Conservation (phyloP, 148 eudicot species). For the Bassia scoparia region DNA sequence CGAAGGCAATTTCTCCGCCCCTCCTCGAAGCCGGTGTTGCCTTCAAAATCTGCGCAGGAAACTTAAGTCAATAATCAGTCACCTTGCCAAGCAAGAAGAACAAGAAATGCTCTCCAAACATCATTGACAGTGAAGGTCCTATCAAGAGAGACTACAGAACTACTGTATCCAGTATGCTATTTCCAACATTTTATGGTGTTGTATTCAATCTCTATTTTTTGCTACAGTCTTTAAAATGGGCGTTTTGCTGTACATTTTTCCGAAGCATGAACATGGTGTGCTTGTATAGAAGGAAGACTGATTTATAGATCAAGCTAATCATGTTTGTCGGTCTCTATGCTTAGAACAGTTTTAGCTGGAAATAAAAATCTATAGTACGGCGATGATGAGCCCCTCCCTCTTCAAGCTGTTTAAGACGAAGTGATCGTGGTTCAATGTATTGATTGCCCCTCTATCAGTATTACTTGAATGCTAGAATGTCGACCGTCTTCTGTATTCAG, state of each 20-base stretch:
- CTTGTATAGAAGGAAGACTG: slow-evolving; percentile 21
- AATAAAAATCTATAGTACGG: neutral
- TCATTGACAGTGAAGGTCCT: slow-evolving; percentile 22
- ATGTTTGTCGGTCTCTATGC: slow-evolving; percentile 1
- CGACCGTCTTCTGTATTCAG: no score
- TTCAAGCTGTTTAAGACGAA: no score
- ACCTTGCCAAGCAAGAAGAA: slow-evolving; percentile 22
- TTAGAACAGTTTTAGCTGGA: slow-evolving; percentile 1
- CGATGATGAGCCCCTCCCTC: neutral
- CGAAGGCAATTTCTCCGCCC: slow-evolving; percentile 29
- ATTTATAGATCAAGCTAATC: slow-evolving; percentile 10
- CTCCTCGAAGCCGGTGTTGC: slow-evolving; percentile 36
- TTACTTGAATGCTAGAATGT: no score
- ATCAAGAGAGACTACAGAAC: slow-evolving; percentile 4
- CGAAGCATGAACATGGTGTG: slow-evolving; percentile 1
- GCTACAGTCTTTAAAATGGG: slow-evolving; percentile 21
- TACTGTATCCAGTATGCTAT: neutral
- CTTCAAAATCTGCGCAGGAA: slow-evolving; percentile 28
- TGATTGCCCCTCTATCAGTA: no score
- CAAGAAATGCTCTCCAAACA: slow-evolving; percentile 49
- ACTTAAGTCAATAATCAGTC: slow-evolving; percentile 18
- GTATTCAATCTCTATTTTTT: slow-evolving; percentile 16
- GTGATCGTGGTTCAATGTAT: no score
- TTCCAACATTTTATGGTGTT: slow-evolving; percentile 23
- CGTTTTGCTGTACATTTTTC: slow-evolving; percentile 15